Evolutionary conservation across 306 rosid genomes (phyloP).

Genomic region (Vigna radiata): DNA sequence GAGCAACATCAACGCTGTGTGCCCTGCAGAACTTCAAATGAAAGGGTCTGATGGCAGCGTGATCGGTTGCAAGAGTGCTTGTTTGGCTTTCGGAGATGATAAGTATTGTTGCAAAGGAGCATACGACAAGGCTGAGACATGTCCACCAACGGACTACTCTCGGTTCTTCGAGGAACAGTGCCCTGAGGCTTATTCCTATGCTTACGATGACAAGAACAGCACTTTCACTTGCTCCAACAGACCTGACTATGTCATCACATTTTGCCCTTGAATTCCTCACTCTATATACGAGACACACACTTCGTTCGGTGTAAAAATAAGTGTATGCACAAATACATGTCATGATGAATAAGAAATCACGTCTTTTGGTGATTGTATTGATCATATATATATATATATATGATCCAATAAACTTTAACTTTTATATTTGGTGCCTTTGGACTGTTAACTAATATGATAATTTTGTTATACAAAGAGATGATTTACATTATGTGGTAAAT

Average conservation of each 20-base stretch:
- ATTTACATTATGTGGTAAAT: too few relatives aligned
- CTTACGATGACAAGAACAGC: slow-evolving; percentile 37
- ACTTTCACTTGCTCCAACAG: slow-evolving; percentile 44
- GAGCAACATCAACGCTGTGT: neutral
- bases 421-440: neutral
- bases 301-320: too few relatives aligned
- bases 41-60: slow-evolving; percentile 35
- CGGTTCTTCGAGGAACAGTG: slow-evolving; percentile 25
- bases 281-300: too few relatives aligned
- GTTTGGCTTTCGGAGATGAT: slow-evolving; percentile 21
- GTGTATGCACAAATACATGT: neutral
- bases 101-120: slow-evolving; percentile 44
- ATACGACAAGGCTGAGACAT: neutral
- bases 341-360: neutral
- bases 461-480: too few relatives aligned
- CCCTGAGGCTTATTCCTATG: neutral
- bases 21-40: slow-evolving; percentile 21
- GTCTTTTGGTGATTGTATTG: neutral
- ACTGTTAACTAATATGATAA: too few relatives aligned
- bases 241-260: slow-evolving; percentile 42
- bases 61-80: slow-evolving; percentile 51
- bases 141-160: slow-evolving; percentile 36
- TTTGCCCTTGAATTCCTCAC: slow-evolving; percentile 31
- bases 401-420: neutral
- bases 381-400: neutral